Evolutionary conservation across 139 green algal species (phyloP).

Genomic region (Chlamydomonas schloesseri): DNA sequence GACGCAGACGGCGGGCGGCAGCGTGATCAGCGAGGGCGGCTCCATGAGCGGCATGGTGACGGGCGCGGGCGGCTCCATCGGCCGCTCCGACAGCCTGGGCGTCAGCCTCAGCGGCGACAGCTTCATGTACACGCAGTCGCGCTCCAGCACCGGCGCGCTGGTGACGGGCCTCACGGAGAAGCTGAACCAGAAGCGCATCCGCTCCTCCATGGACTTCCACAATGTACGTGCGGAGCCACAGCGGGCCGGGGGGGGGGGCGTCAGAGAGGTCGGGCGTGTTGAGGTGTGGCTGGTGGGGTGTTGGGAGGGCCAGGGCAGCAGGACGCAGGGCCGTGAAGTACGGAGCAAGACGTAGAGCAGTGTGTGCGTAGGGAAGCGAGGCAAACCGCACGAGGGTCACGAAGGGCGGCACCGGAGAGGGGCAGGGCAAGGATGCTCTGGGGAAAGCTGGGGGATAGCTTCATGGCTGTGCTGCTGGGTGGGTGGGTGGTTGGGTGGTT

Average conservation of each 20-base stretch:
- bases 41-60: conserved; percentile 42
- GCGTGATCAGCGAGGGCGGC: conserved; percentile 33
- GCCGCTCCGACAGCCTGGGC: conserved; percentile 35
- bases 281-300: no score
- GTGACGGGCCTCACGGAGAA: conserved; percentile 74
- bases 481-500: no score
- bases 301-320: no score
- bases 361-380: no score
- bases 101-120: conserved; percentile 28
- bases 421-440: no score
- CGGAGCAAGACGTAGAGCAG: no score
- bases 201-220: conserved; percentile 51
- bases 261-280: not conserved
- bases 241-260: not conserved
- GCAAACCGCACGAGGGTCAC: no score
- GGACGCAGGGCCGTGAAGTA: no score
- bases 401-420: no score
- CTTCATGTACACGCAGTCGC: conserved; percentile 50
- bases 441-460: no score
- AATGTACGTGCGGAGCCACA: conserved; percentile 7
- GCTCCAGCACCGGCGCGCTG: conserved; percentile 61
- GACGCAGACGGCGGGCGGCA: conserved; percentile 29
- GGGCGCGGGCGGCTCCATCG: conserved; percentile 22
- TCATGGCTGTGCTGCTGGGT: no score
- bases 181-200: conserved; percentile 73